A percentile compares a stretch with the other conserved stretches of the same genome.
phyloP scores from a whole-genome alignment of 345 rosid genomes.

The Salix purpurea region DNA sequence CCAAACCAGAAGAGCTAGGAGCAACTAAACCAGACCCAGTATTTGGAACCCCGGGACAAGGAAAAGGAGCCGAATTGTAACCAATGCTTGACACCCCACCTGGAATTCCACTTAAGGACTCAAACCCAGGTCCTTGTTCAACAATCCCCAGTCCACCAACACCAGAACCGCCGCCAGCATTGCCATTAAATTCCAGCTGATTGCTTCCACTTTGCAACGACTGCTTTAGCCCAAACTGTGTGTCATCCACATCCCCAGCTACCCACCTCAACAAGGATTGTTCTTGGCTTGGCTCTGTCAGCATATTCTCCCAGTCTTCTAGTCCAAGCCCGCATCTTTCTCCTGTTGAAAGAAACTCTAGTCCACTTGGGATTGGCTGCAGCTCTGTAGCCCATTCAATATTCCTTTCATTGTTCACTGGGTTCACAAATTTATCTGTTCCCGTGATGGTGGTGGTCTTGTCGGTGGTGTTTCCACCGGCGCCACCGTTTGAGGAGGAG shows the following conservation, averaged over 20 bases:
- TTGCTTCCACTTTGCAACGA: conserved; percentile 30
- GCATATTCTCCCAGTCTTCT: conserved; percentile 50
- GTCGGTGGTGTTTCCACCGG: conserved; percentile 22
- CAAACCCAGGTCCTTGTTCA: conserved; percentile 33
- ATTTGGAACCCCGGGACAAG: conserved; percentile 30
- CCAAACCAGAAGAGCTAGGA: conserved; percentile 21
- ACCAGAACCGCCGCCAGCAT: background rate
- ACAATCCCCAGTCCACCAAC: conserved; percentile 32
- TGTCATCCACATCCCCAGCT: conserved; percentile 48
- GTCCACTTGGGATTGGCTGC: conserved; percentile 32
- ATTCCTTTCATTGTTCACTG: conserved; percentile 20
- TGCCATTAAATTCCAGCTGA: conserved; percentile 38
- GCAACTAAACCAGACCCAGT: conserved; percentile 15
- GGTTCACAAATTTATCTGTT: conserved; percentile 9
- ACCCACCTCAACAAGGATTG: conserved; percentile 46
- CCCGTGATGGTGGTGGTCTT: conserved; percentile 20
- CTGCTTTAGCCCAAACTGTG: conserved; percentile 34
- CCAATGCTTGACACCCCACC: conserved; percentile 18
- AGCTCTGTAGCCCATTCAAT: conserved; percentile 48
- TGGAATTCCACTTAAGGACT: conserved; percentile 20
- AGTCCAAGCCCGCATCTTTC: conserved; percentile 43
- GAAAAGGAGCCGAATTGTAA: conserved; percentile 25
- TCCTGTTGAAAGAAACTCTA: conserved; percentile 28
- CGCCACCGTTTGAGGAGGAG: conserved; percentile 49
- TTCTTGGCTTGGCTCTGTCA: conserved; percentile 45